Base-by-base conservation (phyloP, 179 eudicot genomes). In the Sideroxylon spinosum region DNA sequence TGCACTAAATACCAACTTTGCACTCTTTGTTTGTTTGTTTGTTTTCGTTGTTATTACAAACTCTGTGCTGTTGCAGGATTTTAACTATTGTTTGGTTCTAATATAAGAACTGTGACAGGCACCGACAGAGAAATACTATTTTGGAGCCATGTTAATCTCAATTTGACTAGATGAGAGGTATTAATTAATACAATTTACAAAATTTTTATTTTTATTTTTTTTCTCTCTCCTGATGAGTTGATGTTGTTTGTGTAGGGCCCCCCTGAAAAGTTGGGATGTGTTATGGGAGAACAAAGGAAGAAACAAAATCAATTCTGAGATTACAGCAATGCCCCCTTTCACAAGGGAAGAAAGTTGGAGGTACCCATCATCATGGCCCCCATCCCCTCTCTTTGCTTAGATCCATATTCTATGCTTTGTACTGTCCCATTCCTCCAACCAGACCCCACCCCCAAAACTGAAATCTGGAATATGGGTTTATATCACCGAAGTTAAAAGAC, bases 331-430 rank as follows among this genome's bases (percentile, higher is more conserved):
- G 78, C 79, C 82, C 79, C 79, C 82, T 74, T 71, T 53, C 81
- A 71, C 67, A 73, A 77, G 64, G 81, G 75, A 67, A 75, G 79
- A 79, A 60, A 73, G 78, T 75, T 52, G 32, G 44, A 71, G 63
- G 81, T 80, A 57, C 69, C 82, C 78, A 74, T 74, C 78, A 74
- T 74, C 80, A 77, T 80, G 79, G 75, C 61, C 56, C 66, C 81
- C 75, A 50, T 25, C 14, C 82, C 73, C 57, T 73, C 57, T 66
- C 63, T 77, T 76, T 70, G 32, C 61, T 83, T 79, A 75, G 76
- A 61, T 73, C 68, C 76, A 52, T 76, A 81, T 78, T 82, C 81
- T 44, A 79, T 82, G 68, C 69, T 50, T 80, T 77, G 74, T 56
- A 69, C 32, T 74, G 49, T 74, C 78, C 44, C 82, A 74, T 67